These are phyloP conservation scores for Apiospora phragmitis DNA, from an alignment of 2,329 filamentous ascomycete genomes.

Conservation along the genomic window DNA sequence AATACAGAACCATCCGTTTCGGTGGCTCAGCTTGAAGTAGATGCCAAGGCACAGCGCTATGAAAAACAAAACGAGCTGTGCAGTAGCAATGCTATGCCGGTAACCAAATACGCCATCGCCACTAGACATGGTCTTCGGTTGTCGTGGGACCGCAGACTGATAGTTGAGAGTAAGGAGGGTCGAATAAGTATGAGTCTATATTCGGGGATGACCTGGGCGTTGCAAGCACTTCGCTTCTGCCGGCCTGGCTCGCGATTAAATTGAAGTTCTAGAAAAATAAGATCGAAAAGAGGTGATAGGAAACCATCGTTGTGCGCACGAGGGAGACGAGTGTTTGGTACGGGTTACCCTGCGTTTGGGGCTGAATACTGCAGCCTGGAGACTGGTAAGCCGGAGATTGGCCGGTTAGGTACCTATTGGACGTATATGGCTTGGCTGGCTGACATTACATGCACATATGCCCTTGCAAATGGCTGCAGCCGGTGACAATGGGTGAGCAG, in stretches of 20 bases:
- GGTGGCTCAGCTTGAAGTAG: not conserved
- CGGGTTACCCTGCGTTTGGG: not conserved
- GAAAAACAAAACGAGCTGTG: not conserved
- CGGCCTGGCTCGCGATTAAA: no score
- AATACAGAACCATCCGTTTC: slow-evolving; percentile 9
- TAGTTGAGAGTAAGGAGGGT: not conserved
- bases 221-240: no score
- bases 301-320: not conserved
- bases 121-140: not conserved
- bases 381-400: not conserved
- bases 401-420: not conserved
- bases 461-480: not conserved
- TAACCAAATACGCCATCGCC: not conserved
- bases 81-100: not conserved
- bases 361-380: not conserved
- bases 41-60: not conserved
- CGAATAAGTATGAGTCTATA: no score
- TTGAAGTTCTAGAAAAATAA: not conserved
- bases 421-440: not conserved
- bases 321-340: no score
- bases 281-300: not conserved
- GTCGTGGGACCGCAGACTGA: not conserved
- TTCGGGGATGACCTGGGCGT: no score
- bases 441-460: not conserved
- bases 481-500: not conserved